Evolutionary conservation across 164 flowering plant species (phyloP), one percentile per base, ranked within the genome.

Genomic region (Stephania yunnanensis): DNA sequence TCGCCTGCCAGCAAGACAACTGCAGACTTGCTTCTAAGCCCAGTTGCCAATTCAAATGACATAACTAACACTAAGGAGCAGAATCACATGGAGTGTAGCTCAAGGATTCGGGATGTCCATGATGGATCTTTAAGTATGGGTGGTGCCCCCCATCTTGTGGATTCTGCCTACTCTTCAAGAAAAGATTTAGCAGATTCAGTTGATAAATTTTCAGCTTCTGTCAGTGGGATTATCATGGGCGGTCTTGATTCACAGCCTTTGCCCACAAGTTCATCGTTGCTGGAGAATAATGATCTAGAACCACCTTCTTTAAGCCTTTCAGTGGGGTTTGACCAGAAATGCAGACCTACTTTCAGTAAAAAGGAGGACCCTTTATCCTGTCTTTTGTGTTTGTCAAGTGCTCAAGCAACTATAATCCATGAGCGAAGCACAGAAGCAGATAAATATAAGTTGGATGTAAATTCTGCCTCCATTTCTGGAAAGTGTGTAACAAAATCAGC

Each of bases 31-130:
- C 44, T 46, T 30, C 46, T 46, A 30, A 78, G 52, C 69, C 48
- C 50, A 15, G 20, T 48, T 65, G 70, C 44, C 69, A 75, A 75
- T 71, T 76, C 81, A 73, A 73, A 42, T 72, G 75, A 73, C 30
- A 36, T 68, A 2, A 29, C 30, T 19, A 81, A 74, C 71, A 58
- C 66, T 74, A 72, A 64, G 10, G 86, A 84, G 82, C 84, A 81
- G 82, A 83, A 78, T 15, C 19, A 6, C 52, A 69, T 45, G 52
- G 22, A 8, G n/a, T 3, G 78, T 50, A 71, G 52, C 74, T 71
- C 77, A 53, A 71, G 70, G 48, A 8, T 61, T 73, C 4, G 55
- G 25, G 73, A 77, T 50, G 80, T 52, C 30, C 46, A 4, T 50
- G 77, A 77, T 64, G 80, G 76, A 69, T 68, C 78, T 50, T 11